phyloP scores from a whole-genome alignment of 306 rosid genomes.

The cucumber (Cucumis sativus) region Cucumber_9930_V3 NC_026661.2:11920001-11920500 shows the following conservation, averaged over 20 bases:
- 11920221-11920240: constrained; percentile 41
- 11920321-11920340: background rate
- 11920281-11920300: background rate
- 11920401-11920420: constrained; percentile 35
- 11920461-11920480: constrained; percentile 6
- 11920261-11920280: background rate
- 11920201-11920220: constrained; percentile 25
- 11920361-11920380: constrained; percentile 24
- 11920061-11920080: constrained; percentile 26
- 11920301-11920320: background rate
- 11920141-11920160: background rate
- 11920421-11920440: constrained; percentile 65
- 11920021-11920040: constrained; percentile 35
- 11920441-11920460: constrained; percentile 4
- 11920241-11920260: constrained; percentile 7
- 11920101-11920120: background rate
- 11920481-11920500: background rate
- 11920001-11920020: constrained; percentile 59
- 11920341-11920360: background rate
- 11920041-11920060: constrained; percentile 29
- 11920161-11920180: constrained; percentile 13
- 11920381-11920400: constrained; percentile 22
- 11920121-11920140: background rate
- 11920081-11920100: constrained; percentile 35
- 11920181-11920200: constrained; percentile 30